Evolutionary conservation across 2,329 filamentous ascomycete genomes (phyloP).

Genomic region (Aspergillus eucalypticola): DNA sequence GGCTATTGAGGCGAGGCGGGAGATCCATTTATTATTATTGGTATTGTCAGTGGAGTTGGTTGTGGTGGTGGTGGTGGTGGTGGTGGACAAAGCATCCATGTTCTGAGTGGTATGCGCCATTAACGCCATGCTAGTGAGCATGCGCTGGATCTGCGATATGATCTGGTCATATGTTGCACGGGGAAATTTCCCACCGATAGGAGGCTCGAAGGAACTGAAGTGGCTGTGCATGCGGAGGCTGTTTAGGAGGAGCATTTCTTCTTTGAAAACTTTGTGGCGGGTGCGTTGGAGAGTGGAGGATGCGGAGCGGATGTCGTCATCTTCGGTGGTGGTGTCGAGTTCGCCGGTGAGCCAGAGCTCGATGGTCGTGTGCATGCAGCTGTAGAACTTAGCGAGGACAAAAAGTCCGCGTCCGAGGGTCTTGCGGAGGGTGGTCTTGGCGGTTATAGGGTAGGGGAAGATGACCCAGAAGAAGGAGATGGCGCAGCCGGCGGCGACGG

Average conservation of each 20-base stretch:
- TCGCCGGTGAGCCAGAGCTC: constrained; percentile 60
- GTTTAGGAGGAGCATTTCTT: constrained; percentile 64
- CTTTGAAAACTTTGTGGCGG: constrained; percentile 61
- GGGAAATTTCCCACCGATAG: constrained; percentile 72
- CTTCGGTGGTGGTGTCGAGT: constrained; percentile 37
- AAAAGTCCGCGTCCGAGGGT: constrained; percentile 68
- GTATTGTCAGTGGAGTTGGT: too few species aligned
- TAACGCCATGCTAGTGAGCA: constrained; percentile 64
- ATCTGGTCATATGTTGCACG: constrained; percentile 63
- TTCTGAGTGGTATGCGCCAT: constrained; percentile 62
- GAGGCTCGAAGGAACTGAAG: constrained; percentile 69
- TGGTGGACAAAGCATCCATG: constrained; percentile 37
- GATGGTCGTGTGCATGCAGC: constrained; percentile 68
- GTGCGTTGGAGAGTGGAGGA: constrained; percentile 52
- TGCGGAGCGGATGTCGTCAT: constrained; percentile 16
- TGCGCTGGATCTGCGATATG: constrained; percentile 54
- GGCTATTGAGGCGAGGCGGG: constrained; percentile 59
- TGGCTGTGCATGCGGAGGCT: constrained; percentile 61
- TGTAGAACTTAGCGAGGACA: constrained; percentile 72
- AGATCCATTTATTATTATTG: constrained; percentile 55
- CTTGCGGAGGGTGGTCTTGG: constrained; percentile 66
- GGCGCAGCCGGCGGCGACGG: constrained; percentile 64
- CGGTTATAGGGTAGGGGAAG: constrained; percentile 70
- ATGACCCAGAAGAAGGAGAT: constrained; percentile 76
- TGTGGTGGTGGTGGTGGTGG: background rate